Evolutionary conservation across 2,329 filamentous ascomycete genomes (phyloP), one percentile per base, ranked within the genome.

Genomic region (Claviceps sp.): DNA sequence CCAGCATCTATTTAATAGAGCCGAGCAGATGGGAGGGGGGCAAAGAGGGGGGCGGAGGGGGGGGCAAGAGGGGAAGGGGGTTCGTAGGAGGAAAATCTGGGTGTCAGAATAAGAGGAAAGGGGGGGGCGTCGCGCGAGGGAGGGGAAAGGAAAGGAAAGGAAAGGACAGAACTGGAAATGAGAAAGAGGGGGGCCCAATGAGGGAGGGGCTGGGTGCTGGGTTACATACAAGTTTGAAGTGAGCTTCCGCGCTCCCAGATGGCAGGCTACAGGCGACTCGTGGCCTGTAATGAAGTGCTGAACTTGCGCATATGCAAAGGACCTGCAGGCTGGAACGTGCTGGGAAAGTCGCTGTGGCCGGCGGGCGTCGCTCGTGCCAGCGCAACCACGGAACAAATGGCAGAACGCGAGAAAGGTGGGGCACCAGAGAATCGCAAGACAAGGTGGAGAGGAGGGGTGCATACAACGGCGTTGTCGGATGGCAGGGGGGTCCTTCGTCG

Each of bases 301-400:
- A 44, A 11, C 22, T 34, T 23, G 40, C 20, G 26, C 36, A 37
- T 11, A 29, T 34, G 29, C 43, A 37, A n/a, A 50, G 26, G 40
- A 14, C 39, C n/a, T 45, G 50, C 29, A 49, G 50, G 50, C 29
- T 52, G 50, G 50, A 45, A 16, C 42, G 43, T 48, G 47, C 42
- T 52, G 29, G 45, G 40, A 43, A 36, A 34, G 48, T 50, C 40
- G 20, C 43, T 45, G 20, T 48, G 29, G 43, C 43, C 61, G 60
- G 59, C 58, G 39, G 13, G 40, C 11, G 2, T 16, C 20, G 48
- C 53, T 61, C 56, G 53, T 62, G 60, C 59, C 61, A 63, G 55
- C 61, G 47, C 56, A 62, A 49, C 54, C 47, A 49, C 46, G 49
- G 48, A 53, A 29, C 26, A 44, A 47, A 53, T 47, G 51, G 48